Evolutionary conservation across 805 yeast species (phyloP).

Genomic region (Monosporozyma siamensis): DNA sequence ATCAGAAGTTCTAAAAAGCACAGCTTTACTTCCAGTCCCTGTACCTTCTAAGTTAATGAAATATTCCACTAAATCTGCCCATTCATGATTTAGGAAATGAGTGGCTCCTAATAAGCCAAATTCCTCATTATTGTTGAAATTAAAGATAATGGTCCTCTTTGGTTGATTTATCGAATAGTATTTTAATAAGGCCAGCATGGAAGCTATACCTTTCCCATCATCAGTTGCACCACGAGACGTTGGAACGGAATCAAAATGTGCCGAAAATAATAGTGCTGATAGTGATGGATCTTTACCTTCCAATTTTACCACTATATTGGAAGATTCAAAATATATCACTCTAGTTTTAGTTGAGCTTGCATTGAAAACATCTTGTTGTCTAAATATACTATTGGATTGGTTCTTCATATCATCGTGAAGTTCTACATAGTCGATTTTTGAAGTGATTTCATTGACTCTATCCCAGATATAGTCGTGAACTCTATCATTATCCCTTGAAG

Average conservation of each 20-base stretch:
- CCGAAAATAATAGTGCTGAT: conserved; percentile 66
- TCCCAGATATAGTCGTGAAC: conserved; percentile 58
- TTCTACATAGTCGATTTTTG: conserved; percentile 19
- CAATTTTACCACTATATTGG: conserved; percentile 68
- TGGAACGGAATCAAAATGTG: conserved; percentile 88
- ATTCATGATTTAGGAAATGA: conserved; percentile 61
- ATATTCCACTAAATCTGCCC: conserved; percentile 52
- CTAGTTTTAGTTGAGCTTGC: conserved; percentile 33
- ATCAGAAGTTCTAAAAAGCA: conserved; percentile 78
- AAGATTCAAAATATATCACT: conserved; percentile 70
- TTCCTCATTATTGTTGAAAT: conserved; percentile 86
- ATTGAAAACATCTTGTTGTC: conserved; percentile 43
- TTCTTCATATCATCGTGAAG: conserved; percentile 32
- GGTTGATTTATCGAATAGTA: conserved; percentile 45
- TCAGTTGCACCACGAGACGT: conserved; percentile 83
- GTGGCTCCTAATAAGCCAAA: conserved; percentile 79
- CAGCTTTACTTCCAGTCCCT: conserved; percentile 82
- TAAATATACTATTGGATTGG: conserved; percentile 38
- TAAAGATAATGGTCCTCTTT: conserved; percentile 62
- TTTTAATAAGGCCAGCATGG: conserved; percentile 62
- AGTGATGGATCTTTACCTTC: conserved; percentile 50
- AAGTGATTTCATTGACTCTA: conserved; percentile 34
- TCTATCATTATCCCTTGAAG: conserved; percentile 63
- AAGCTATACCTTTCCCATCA: conserved; percentile 83
- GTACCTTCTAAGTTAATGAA: conserved; percentile 86